Evolutionary conservation across 192 early-diverging fungal species (phyloP), one percentile per base, ranked within the genome.

Genomic region (Linnemannia elongata): DNA sequence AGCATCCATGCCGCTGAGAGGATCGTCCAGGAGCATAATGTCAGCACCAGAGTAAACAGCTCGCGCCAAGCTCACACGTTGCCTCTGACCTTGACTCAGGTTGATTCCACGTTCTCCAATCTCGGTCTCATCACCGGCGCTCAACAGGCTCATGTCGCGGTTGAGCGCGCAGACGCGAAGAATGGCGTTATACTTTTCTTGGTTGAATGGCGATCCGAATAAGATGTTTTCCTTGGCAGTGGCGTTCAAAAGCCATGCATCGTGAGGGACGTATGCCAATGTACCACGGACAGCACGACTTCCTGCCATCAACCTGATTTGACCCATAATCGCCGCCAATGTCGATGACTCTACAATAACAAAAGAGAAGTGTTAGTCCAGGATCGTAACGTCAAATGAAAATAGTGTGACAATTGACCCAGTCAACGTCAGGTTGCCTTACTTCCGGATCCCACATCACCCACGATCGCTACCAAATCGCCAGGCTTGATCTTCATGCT

Each of bases 201-300:
- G 77, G 69, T 98, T 91, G 57, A 89, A 93, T 1, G 82, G 70
- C 10, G 90, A 91, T 0, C 96, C 96, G 89, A 98, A 97, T 39
- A 96, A 55, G 89, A 97, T 93, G 78, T 98, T 98, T 10, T 94
- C 93, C 27, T 92, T 91, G n/a, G 97, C 84, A 1, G 95, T 94
- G 3, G 90, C 83, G 82, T 95, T 96, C 68, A 95, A 79, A 10
- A 96, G 77, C 94, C 95, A 96, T 0, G 93, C 93, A 78, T 93
- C 92, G 77, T 95, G 94, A 20, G 92, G 90, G 45, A 93, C 90
- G 89, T 93, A 95, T 18, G 90, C 90, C 4, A 92, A 88, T 44
- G 90, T 89, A 22, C 94, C 94, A 77, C 88, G 90, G 60, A 95
- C 77, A 45, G 83, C 89, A 6, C 90, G 72, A 17, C 74, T 78